These are phyloP conservation scores for Niebla homalea DNA, from an alignment of 495 filamentous ascomycete species.

Conservation along the genomic window DNA sequence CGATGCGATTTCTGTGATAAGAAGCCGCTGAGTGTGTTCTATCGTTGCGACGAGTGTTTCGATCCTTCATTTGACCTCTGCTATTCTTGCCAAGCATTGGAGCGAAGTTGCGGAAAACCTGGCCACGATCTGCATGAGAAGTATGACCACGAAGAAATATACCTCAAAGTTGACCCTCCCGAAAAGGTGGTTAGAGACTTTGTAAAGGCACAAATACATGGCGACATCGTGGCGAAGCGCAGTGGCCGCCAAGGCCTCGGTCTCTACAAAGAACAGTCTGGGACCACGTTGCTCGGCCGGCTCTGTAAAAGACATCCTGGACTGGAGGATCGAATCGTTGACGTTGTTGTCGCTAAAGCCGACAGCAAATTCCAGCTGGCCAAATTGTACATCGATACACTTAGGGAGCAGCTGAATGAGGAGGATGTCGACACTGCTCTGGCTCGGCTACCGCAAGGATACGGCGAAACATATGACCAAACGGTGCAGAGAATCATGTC, in stretches of 20 bases:
- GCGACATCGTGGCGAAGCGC: neutral
- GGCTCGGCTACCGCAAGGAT: constrained; percentile 11
- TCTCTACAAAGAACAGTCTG: neutral
- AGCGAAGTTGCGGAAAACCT: neutral
- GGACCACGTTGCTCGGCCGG: constrained; percentile 12
- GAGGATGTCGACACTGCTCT: constrained; percentile 11
- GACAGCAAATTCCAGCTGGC: constrained; percentile 19
- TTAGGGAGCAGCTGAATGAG: constrained; percentile 7
- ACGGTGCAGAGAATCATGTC: constrained; percentile 12
- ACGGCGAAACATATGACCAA: constrained; percentile 14
- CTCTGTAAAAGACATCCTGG: constrained; percentile 7
- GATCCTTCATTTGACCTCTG: neutral
- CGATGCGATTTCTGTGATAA: neutral
- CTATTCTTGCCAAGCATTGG: neutral
- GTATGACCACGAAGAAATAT: neutral
- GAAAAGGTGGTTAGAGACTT: constrained; percentile 6
- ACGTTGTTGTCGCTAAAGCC: constrained; percentile 11
- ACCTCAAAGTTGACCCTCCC: constrained; percentile 1
- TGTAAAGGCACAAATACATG: constrained; percentile 1
- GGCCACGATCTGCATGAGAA: neutral
- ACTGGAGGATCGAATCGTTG: constrained; percentile 11
- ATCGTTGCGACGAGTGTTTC: neutral
- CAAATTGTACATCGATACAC: constrained; percentile 13
- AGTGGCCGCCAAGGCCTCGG: neutral
- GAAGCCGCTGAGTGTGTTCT: neutral